Base-by-base conservation (phyloP, 192 early-diverging fungal species). In the Backusella circina region DNA sequence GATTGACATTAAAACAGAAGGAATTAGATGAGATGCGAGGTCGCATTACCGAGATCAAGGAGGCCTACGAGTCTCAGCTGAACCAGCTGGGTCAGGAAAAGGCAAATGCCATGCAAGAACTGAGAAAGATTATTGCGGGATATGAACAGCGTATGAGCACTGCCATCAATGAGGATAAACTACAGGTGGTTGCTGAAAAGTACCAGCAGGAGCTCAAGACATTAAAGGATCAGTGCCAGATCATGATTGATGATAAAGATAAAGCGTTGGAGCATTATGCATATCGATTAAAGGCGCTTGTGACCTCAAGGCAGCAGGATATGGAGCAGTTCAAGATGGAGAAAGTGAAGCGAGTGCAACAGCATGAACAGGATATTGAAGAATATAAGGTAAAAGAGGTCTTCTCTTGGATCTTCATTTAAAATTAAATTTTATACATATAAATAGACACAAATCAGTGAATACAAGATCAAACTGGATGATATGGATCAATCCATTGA, bases 261-360 rank as follows among this genome's bases (percentile, higher is more conserved):
- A 39, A 51, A 7, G 77, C 67, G 21, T 69, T 78, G 28, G 77
- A 78, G 16, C 72, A 67, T 41, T 74, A 78, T 50, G 77, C 77
- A 13, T 78, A 73, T 65, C 65, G 77, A 18, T 37, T 78, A 15
- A 78, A 65, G 36, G 65, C 71, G 2, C 35, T 78, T 10, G 64
- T 38, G 6, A 67, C 67, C 0, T 35, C 71, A 23, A 64, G 65
- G n/a, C 72, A 69, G 37, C 73, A 78, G 21, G 77, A 78, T 10
- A 21, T 78, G 4, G 77, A 78, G 18, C 28, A 67, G 6, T 69
- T 50, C 16, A 65, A 61, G 54, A 28, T n/a, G 26, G 54, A 61
- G 0, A 28, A 26, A 28, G 54, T 61, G 3, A 26, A 61, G 10
- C 18, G 26, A 9, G 21, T 28, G 5, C 26, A 66, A 32, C 26